phyloP scores from a whole-genome alignment of 2,329 filamentous ascomycete species.

The Beauveria varroae region DNA sequence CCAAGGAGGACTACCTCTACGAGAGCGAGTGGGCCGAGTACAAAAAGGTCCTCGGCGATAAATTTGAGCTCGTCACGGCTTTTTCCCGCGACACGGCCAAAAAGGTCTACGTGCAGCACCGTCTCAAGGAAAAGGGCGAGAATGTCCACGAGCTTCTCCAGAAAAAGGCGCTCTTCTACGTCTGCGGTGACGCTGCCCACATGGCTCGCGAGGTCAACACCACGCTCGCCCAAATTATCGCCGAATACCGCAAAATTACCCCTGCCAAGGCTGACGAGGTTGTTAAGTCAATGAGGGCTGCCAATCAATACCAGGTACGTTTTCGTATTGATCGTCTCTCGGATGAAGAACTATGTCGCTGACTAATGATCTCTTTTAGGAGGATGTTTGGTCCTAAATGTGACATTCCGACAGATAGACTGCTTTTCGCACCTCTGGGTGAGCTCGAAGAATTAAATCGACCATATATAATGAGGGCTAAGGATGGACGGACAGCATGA shows the following conservation, averaged over 20 bases:
- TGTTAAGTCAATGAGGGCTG: conserved; percentile 91
- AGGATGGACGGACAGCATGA: not conserved
- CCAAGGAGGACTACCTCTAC: conserved; percentile 88
- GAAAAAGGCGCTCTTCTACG: conserved; percentile 90
- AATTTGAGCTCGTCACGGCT: conserved; percentile 83
- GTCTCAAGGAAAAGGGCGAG: conserved; percentile 72
- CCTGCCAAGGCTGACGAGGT: conserved; percentile 90
- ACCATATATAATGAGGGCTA: conserved; percentile 5
- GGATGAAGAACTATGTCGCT: not conserved
- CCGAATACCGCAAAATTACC: conserved; percentile 72
- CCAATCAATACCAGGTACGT: conserved; percentile 89
- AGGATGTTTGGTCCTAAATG: conserved; percentile 61
- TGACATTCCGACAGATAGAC: not conserved
- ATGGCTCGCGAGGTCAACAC: conserved; percentile 93
- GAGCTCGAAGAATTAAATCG: not conserved
- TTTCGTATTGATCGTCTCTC: not conserved
- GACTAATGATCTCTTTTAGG: conserved; percentile 32
- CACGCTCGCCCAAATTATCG: conserved; percentile 78
- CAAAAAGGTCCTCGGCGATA: conserved; percentile 75
- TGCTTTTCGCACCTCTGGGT: not conserved
- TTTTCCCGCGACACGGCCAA: conserved; percentile 84
- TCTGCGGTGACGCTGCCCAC: conserved; percentile 94
- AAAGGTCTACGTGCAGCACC: conserved; percentile 97
- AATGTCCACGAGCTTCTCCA: conserved; percentile 82
- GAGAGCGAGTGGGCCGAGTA: conserved; percentile 87